Conservation (phyloP, 208 protist species). For the Crithidia acanthocephali region DNA sequence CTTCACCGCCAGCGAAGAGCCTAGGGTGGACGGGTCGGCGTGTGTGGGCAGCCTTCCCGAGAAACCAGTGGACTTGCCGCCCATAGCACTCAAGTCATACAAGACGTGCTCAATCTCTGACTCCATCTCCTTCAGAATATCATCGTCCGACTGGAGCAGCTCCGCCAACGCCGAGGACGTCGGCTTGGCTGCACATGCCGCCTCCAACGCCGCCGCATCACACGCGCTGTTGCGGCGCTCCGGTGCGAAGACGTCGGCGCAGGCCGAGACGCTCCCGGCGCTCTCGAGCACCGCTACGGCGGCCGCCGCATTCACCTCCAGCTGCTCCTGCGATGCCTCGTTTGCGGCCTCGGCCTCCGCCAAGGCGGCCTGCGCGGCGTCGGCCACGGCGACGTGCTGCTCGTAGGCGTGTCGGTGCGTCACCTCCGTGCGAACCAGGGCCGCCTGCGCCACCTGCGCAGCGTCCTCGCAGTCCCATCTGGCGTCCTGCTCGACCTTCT, state of each 20-base stretch:
- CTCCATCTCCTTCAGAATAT: constrained; percentile 79
- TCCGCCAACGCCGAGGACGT: constrained; percentile 18
- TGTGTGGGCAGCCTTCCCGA: background rate
- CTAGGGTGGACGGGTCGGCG: background rate
- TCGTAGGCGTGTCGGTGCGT: constrained; percentile 49
- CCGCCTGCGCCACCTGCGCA: constrained; percentile 28
- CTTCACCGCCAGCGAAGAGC: background rate
- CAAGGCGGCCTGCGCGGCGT: constrained; percentile 22
- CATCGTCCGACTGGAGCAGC: constrained; percentile 64
- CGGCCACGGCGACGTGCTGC: constrained; percentile 43
- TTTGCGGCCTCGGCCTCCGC: background rate
- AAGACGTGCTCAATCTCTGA: constrained; percentile 72
- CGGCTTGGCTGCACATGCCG: background rate
- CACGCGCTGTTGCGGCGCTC: background rate
- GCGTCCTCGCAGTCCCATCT: constrained; percentile 43
- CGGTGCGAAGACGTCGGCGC: constrained; percentile 4
- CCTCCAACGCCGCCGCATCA: background rate
- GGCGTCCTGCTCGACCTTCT: constrained; percentile 43
- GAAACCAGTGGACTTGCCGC: background rate
- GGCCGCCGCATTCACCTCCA: constrained; percentile 11
- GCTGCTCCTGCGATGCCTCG: background rate
- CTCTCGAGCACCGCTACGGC: constrained; percentile 31
- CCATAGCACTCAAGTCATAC: constrained; percentile 24
- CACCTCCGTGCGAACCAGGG: constrained; percentile 26
- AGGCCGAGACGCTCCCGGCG: constrained; percentile 8